These are phyloP conservation scores for Penicillium polonicum DNA, from an alignment of 2,329 filamentous ascomycete genomes.

Conservation along the genomic window DNA sequence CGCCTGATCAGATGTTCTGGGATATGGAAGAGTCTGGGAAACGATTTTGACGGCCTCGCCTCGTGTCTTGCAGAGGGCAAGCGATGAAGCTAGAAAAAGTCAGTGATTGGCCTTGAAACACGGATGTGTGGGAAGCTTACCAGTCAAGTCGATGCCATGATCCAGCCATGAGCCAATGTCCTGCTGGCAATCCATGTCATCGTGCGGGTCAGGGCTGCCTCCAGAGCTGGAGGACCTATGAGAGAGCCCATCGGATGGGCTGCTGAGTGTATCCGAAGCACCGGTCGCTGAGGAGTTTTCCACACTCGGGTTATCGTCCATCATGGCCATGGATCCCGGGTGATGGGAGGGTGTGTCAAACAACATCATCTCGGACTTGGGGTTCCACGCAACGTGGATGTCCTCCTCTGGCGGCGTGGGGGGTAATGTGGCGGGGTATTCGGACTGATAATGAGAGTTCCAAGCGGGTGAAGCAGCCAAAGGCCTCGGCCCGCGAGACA, in stretches of 20 bases:
- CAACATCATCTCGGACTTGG: constrained; percentile 31
- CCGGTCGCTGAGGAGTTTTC: constrained; percentile 28
- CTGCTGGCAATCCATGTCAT: constrained; percentile 36
- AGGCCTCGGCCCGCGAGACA: constrained; percentile 33
- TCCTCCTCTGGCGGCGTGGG: constrained; percentile 46
- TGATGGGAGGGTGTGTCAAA: constrained; percentile 31
- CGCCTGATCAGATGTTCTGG: constrained; percentile 39
- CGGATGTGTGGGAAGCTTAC: constrained; percentile 26
- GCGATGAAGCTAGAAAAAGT: constrained; percentile 36
- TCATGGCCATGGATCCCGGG: constrained; percentile 27
- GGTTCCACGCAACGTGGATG: constrained; percentile 40
- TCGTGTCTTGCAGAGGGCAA: constrained; percentile 36
- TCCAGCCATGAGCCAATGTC: constrained; percentile 38
- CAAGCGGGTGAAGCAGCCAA: constrained; percentile 27
- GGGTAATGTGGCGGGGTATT: constrained; percentile 38
- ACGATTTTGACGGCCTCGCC: constrained; percentile 55
- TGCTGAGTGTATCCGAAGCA: constrained; percentile 31
- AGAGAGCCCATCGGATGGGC: constrained; percentile 31
- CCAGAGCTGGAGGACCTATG: constrained; percentile 34
- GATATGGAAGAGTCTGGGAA: constrained; percentile 61
- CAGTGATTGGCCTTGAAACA: constrained; percentile 1
- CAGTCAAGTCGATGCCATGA: constrained; percentile 37
- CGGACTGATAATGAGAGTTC: constrained; percentile 26
- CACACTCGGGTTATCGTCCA: constrained; percentile 32
- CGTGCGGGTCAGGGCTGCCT: constrained; percentile 30